Conservation (phyloP, 352 stramenopile species). For the Phytophthora nicotianae region DNA sequence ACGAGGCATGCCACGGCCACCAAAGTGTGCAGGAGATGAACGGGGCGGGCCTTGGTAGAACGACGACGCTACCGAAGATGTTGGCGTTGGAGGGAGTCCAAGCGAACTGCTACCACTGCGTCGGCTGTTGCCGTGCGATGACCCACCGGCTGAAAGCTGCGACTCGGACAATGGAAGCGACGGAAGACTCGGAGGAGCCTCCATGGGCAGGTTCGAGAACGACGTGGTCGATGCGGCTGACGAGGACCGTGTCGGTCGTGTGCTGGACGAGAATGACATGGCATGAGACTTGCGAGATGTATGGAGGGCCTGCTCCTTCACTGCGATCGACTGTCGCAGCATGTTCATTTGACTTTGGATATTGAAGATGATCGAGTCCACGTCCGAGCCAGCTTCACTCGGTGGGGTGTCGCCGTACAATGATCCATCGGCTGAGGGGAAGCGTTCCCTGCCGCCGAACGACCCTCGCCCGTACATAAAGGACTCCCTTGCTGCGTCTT, state of each 20-base stretch:
- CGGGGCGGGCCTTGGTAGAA: slow-evolving; percentile 39
- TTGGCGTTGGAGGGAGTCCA: slow-evolving; percentile 35
- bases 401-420: slow-evolving; percentile 35
- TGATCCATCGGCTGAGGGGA: slow-evolving; percentile 30
- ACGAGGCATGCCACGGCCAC: slow-evolving; percentile 45
- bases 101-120: slow-evolving; percentile 37
- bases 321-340: slow-evolving; percentile 71
- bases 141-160: slow-evolving; percentile 43
- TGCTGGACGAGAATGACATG: slow-evolving; percentile 71
- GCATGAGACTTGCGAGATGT: slow-evolving; percentile 55
- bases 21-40: slow-evolving; percentile 35
- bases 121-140: slow-evolving; percentile 29
- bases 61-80: slow-evolving; percentile 36
- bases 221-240: slow-evolving; percentile 67
- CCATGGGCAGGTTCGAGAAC: slow-evolving; percentile 37
- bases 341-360: slow-evolving; percentile 87
- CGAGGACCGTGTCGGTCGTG: slow-evolving; percentile 66
- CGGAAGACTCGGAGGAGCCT: slow-evolving; percentile 37
- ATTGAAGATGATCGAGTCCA: slow-evolving; percentile 78
- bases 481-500: slow-evolving; percentile 42
- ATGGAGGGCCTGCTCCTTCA: slow-evolving; percentile 60
- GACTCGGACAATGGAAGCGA: slow-evolving; percentile 52
- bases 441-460: slow-evolving; percentile 21
- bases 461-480: slow-evolving; percentile 35
- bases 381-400: slow-evolving; percentile 45